Percentiles rank a stretch among this genome's conserved stretches.
Evolutionary conservation across 2,329 filamentous ascomycete species (phyloP).

Genomic region (Cladosporium sp.): DNA sequence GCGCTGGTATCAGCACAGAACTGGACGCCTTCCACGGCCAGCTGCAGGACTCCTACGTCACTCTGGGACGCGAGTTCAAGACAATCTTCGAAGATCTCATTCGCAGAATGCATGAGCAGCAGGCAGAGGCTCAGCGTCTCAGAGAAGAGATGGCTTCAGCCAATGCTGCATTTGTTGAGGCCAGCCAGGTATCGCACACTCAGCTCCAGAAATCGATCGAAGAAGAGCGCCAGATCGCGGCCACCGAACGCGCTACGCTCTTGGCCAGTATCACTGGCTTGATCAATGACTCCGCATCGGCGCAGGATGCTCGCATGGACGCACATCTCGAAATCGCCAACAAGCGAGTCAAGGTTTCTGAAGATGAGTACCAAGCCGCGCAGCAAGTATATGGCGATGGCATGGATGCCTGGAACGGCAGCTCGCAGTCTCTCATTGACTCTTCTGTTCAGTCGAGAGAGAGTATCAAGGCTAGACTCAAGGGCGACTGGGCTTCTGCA

Average conservation of each 20-base stretch:
- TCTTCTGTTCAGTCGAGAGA: slow-evolving; percentile 71
- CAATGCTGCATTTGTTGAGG: slow-evolving; percentile 62
- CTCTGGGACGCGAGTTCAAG: slow-evolving; percentile 82
- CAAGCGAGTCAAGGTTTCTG: slow-evolving; percentile 39
- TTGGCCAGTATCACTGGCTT: slow-evolving; percentile 74
- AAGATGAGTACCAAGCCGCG: slow-evolving; percentile 53
- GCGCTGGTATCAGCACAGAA: slow-evolving; percentile 82
- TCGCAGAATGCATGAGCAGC: slow-evolving; percentile 70
- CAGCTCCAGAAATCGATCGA: slow-evolving; percentile 66
- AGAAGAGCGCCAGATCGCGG: slow-evolving; percentile 70
- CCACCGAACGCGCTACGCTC: slow-evolving; percentile 68
- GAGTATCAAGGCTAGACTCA: slow-evolving; percentile 72
- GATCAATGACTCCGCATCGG: slow-evolving; percentile 68
- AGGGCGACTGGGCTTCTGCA: slow-evolving; percentile 79
- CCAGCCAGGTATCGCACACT: slow-evolving; percentile 63
- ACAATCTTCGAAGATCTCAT: slow-evolving; percentile 76
- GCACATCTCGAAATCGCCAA: slow-evolving; percentile 63
- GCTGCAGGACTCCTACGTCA: slow-evolving; percentile 79
- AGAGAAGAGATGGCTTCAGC: slow-evolving; percentile 68
- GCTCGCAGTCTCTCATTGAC: slow-evolving; percentile 65
- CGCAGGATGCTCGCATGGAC: slow-evolving; percentile 67
- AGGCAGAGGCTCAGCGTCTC: slow-evolving; percentile 68
- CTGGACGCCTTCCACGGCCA: slow-evolving; percentile 78
- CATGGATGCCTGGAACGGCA: slow-evolving; percentile 71
- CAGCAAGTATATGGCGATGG: slow-evolving; percentile 63